Evolutionary conservation across 2,329 filamentous ascomycete genomes (phyloP), one percentile per base, ranked within the genome.

Genomic region (Fusarium nematophilum): DNA sequence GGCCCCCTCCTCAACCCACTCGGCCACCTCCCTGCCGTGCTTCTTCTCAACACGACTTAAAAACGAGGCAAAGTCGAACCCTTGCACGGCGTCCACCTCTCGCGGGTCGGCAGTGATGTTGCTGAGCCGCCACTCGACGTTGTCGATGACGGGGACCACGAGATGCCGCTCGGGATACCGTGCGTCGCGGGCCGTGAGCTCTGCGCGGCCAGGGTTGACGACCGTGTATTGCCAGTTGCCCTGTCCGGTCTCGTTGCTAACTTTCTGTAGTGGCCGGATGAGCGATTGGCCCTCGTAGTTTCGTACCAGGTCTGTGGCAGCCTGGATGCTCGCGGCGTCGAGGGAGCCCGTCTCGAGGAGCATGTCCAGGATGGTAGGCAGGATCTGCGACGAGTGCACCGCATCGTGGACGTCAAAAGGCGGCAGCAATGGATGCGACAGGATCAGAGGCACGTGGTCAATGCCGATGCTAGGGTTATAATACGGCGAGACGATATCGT

Each of bases 251-350:
- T 53, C 39, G 2, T 51, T 51, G 3, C 61, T 68, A 6, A 49
- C 38, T 13, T 50, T 11, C 10, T 49, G 38, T 0, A 65, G 42
- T 0, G 66, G 58, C 6, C 72, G 72, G 15, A 75, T 66, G 3
- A 75, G 57, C 6, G 71, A 73, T 15, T 74, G 70, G 3, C 72
- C 72, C 40, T 75, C 72, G 27, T 71, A 75, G 33, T 71, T 73
- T 7, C 53, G 47, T 11, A 64, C 40, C 0, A 75, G 51, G 26
- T 72, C 70, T 0, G 29, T 36, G 1, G 67, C 71, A 7, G 56
- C 70, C 9, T 53, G 51, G 3, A 30, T 56, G 10, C 65, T 65
- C 2, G 54, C 52, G 4, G 62, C 55, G 34, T 64, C 62, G 0
- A 75, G 56, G 0, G 72, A 74, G 1, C 56, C 64, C 1, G 70